phyloP scores from a whole-genome alignment of 2,329 filamentous ascomycete genomes.

The Sporothrix schenckii region DNA sequence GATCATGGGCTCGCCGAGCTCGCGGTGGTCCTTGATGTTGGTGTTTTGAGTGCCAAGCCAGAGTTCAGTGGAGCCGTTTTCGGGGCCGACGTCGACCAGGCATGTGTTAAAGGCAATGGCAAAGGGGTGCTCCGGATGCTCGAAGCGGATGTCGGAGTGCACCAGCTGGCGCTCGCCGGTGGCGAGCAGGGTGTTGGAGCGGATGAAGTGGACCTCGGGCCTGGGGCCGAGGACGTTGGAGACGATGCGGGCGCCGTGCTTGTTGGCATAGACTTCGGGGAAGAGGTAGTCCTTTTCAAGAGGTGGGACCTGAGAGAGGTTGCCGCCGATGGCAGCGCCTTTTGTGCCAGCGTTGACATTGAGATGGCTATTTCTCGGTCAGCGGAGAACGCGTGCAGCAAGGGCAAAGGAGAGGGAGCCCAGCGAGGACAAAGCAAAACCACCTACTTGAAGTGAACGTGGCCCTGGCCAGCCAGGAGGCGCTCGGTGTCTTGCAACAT shows the following conservation, averaged over 20 bases:
- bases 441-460: constrained; percentile 33
- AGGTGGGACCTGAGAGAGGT: constrained; percentile 38
- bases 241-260: constrained; percentile 35
- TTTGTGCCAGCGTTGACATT: constrained; percentile 35
- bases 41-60: constrained; percentile 59
- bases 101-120: constrained; percentile 59
- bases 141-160: constrained; percentile 63
- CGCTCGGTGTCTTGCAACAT: constrained; percentile 38
- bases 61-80: constrained; percentile 61
- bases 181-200: constrained; percentile 46
- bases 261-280: constrained; percentile 41
- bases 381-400: background rate
- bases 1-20: constrained; percentile 56
- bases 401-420: background rate
- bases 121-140: constrained; percentile 58
- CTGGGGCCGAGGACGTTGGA: constrained; percentile 37
- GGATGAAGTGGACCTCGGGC: constrained; percentile 38
- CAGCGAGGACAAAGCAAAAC: background rate
- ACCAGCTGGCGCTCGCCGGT: constrained; percentile 53
- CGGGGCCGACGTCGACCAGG: constrained; percentile 53
- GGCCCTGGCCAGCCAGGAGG: constrained; percentile 36
- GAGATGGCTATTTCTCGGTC: constrained; percentile 32
- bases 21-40: constrained; percentile 54
- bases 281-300: constrained; percentile 32
- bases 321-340: constrained; percentile 37